phyloP scores from a whole-genome alignment of 139 green algal genomes.

The Pedinophyceae sp. region DNA sequence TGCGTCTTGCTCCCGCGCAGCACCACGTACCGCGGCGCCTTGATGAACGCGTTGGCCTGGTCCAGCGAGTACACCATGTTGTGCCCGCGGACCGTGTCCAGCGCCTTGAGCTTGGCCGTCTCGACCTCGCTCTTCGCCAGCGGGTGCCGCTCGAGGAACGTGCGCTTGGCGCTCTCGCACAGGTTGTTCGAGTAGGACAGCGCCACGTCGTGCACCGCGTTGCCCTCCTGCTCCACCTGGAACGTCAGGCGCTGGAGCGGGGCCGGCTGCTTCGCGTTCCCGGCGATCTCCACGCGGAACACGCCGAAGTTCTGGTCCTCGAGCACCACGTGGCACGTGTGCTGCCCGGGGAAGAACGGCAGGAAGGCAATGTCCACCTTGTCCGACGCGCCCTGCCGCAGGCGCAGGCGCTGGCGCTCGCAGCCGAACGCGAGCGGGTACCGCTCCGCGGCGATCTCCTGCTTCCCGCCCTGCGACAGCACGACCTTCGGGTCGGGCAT shows the following conservation, averaged over 20 bases:
- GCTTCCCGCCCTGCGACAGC: background rate
- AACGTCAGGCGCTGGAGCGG: conserved; percentile 7
- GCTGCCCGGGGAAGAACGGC: conserved; percentile 37
- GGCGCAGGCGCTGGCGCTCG: conserved; percentile 2
- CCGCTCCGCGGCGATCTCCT: background rate
- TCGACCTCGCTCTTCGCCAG: conserved; percentile 40
- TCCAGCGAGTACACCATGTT: conserved; percentile 18
- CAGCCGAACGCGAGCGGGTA: conserved; percentile 12
- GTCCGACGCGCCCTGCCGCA: conserved; percentile 15
- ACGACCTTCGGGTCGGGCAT: background rate
- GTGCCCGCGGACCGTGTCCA: background rate
- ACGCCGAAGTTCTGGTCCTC: conserved; percentile 24
- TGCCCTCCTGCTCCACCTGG: background rate
- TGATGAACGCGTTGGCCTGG: conserved; percentile 33
- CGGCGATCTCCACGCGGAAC: conserved; percentile 48
- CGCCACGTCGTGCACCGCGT: conserved; percentile 10
- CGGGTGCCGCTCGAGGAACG: conserved; percentile 53
- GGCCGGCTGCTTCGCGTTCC: conserved; percentile 26
- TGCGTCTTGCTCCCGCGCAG: conserved; percentile 1
- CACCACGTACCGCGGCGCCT: background rate
- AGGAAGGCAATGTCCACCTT: conserved; percentile 45
- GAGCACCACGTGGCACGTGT: conserved; percentile 39
- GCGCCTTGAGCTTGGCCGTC: conserved; percentile 16
- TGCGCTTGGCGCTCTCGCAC: conserved; percentile 41
- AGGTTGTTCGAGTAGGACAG: conserved; percentile 20